Percentiles rank a stretch among this genome's conserved stretches.
These are phyloP conservation scores for Phaeoacremonium minimum DNA, from an alignment of 2,329 filamentous ascomycete genomes.

Conservation along the genomic window DNA sequence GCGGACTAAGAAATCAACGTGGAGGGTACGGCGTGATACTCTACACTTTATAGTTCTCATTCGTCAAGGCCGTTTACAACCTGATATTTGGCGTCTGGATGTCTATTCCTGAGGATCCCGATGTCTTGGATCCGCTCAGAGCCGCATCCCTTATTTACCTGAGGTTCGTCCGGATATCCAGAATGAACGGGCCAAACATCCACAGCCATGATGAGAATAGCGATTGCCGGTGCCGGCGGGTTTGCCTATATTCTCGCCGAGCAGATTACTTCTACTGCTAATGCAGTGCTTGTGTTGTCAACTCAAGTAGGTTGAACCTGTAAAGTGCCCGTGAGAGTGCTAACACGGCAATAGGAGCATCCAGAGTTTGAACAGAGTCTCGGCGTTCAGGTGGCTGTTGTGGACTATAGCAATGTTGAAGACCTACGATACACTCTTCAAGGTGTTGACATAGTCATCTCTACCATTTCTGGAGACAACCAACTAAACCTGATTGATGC, in stretches of 20 bases:
- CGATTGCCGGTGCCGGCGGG: constrained; percentile 40
- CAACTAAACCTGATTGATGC: constrained; percentile 72
- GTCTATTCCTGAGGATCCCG: background rate
- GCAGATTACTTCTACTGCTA: constrained; percentile 58
- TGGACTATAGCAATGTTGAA: constrained; percentile 60
- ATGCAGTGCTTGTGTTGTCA: constrained; percentile 68
- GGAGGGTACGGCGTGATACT: background rate
- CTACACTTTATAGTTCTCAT: background rate
- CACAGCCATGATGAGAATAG: constrained; percentile 40
- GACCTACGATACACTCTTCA: constrained; percentile 62
- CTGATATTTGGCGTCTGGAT: background rate
- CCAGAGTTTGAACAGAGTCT: constrained; percentile 45
- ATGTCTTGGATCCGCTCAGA: background rate
- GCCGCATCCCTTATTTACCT: background rate
- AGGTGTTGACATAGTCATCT: constrained; percentile 71
- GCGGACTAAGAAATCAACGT: background rate
- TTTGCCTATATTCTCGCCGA: constrained; percentile 41
- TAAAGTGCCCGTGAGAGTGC: background rate
- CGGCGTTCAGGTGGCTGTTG: constrained; percentile 62
- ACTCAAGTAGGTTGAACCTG: constrained; percentile 48
- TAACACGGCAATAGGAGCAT: constrained; percentile 37
- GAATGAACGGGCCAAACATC: background rate
- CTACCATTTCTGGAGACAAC: constrained; percentile 61
- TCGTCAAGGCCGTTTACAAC: background rate
- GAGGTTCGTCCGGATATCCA: background rate